Evolutionary conservation across 2,329 filamentous ascomycete genomes (phyloP).

Genomic region (Cladosporium cucumerinum): DNA sequence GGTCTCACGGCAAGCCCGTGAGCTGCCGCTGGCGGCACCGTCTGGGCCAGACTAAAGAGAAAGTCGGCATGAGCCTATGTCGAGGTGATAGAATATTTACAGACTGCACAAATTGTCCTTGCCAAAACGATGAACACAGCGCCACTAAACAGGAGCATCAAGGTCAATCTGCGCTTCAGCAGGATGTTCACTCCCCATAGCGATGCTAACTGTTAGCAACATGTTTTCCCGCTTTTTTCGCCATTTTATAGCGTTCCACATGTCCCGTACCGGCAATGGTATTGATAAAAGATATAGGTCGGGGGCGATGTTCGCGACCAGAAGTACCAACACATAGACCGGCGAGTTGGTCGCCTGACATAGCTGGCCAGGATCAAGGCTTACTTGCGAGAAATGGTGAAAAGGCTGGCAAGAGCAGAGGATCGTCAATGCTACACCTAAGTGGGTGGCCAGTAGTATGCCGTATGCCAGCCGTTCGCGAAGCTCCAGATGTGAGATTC

Average conservation of each 20-base stretch:
- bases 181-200: constrained; percentile 2
- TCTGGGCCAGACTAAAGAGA: neutral
- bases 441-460: neutral
- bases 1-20: neutral
- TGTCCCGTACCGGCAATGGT: neutral
- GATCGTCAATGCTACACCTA: neutral
- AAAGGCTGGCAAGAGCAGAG: constrained; percentile 6
- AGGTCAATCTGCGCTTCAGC: neutral
- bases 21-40: neutral
- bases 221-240: neutral
- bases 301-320: neutral
- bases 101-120: neutral
- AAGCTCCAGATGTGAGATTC: neutral
- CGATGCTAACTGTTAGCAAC: neutral
- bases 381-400: constrained; percentile 4
- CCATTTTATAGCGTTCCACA: no score
- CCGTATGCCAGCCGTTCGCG: neutral
- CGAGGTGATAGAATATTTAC: neutral
- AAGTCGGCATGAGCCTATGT: neutral
- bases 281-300: constrained; percentile 1
- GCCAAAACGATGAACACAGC: constrained; percentile 7
- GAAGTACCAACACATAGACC: neutral
- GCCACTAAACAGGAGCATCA: constrained; percentile 7
- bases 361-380: neutral
- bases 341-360: constrained; percentile 6